Evolutionary conservation across 2,329 filamentous ascomycete species (phyloP).

Genomic region (Neopestalotiopsis sp.): DNA sequence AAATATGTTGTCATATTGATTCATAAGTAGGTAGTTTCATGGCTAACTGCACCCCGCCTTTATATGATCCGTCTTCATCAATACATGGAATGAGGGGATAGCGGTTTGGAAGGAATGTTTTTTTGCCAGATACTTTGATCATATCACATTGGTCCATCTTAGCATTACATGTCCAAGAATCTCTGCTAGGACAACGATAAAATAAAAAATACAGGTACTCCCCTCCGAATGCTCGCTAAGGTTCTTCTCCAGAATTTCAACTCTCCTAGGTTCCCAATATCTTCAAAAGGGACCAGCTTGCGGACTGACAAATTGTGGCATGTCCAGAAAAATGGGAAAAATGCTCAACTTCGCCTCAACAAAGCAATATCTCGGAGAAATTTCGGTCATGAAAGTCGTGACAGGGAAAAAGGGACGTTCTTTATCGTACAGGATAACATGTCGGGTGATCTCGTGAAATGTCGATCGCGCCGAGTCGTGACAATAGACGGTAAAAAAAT

Average conservation of each 20-base stretch:
- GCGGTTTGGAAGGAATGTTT: background rate
- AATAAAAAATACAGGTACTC: background rate
- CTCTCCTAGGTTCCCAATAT: background rate
- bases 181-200: background rate
- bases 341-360: background rate
- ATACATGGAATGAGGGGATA: background rate
- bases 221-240: background rate
- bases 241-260: background rate
- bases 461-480: conserved; percentile 3
- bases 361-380: background rate
- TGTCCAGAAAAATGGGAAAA: background rate
- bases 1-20: background rate
- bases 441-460: background rate
- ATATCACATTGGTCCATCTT: conserved; percentile 4
- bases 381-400: conserved; percentile 20
- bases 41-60: background rate
- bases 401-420: conserved; percentile 16
- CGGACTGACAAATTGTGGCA: too few species aligned
- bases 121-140: background rate
- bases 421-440: conserved; percentile 20
- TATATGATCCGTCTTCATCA: background rate
- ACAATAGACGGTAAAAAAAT: background rate
- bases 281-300: too few species aligned
- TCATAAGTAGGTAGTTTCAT: background rate
- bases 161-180: background rate